phyloP scores from a whole-genome alignment of 257 asterid genomes.

The Rhazya stricta region DNA sequence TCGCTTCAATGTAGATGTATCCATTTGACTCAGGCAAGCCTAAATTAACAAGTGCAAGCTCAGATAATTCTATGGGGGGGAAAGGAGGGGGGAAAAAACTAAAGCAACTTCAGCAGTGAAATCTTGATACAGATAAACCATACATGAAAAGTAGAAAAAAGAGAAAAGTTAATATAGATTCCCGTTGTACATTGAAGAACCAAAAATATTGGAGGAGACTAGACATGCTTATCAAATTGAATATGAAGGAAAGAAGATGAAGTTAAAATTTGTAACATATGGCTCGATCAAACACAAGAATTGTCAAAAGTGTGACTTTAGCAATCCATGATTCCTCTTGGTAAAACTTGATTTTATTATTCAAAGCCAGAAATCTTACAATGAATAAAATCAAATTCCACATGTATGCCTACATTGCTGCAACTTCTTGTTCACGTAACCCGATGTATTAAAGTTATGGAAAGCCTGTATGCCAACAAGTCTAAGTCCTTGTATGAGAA shows the following conservation, averaged over 20 bases:
- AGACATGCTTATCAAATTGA: background rate
- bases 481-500: background rate
- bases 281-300: constrained; percentile 2
- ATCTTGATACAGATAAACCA: background rate
- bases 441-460: background rate
- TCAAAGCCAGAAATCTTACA: background rate
- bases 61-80: background rate
- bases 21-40: constrained; percentile 55
- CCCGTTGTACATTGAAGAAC: background rate
- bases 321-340: background rate
- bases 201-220: background rate
- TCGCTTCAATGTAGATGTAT: constrained; percentile 63
- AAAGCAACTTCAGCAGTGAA: background rate
- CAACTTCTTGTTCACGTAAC: background rate
- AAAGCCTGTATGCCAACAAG: background rate
- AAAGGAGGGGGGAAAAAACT: too few relatives aligned
- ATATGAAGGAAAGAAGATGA: background rate
- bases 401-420: background rate
- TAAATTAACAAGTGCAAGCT: constrained; percentile 4
- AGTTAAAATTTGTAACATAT: background rate
- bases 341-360: background rate
- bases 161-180: background rate
- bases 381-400: background rate
- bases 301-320: background rate
- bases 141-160: background rate